A percentile compares a stretch with the other conserved stretches of the same genome.
Evolutionary conservation across 306 rosid species (phyloP).

Genomic region (Ceratonia siliqua): DNA sequence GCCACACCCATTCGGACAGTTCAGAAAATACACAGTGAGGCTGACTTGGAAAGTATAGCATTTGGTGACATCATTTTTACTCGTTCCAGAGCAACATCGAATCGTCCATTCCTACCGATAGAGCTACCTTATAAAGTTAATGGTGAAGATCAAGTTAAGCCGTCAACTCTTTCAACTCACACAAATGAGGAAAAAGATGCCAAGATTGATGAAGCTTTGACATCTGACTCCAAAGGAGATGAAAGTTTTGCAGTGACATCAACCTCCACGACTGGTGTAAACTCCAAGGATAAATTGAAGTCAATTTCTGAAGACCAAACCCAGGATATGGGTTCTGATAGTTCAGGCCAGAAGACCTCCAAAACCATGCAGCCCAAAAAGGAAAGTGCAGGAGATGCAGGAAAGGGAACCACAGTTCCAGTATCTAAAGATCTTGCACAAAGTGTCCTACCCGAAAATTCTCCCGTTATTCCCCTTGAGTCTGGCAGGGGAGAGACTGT

Average conservation of each 20-base stretch:
- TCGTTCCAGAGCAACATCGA: constrained; percentile 52
- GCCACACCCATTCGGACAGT: constrained; percentile 98
- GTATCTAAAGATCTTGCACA: constrained; percentile 44
- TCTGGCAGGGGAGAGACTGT: constrained; percentile 49
- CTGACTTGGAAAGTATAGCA: constrained; percentile 74
- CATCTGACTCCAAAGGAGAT: constrained; percentile 52
- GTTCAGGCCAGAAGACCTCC: constrained; percentile 44
- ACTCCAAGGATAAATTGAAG: constrained; percentile 45
- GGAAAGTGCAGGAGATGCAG: constrained; percentile 48
- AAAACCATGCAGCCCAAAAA: constrained; percentile 51
- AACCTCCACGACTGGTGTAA: constrained; percentile 38
- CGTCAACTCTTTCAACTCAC: constrained; percentile 53
- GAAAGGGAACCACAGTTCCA: constrained; percentile 42
- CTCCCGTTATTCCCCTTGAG: constrained; percentile 37
- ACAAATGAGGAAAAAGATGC: constrained; percentile 67
- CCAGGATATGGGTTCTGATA: constrained; percentile 37
- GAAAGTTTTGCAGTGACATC: constrained; percentile 39
- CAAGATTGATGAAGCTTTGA: constrained; percentile 51
- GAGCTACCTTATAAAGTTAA: constrained; percentile 79
- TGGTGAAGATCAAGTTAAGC: constrained; percentile 71
- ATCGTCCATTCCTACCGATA: constrained; percentile 68
- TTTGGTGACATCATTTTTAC: constrained; percentile 69
- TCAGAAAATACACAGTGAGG: constrained; percentile 76
- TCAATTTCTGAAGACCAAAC: constrained; percentile 44
- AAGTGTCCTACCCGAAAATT: constrained; percentile 36